Conservation (phyloP, 2,329 filamentous ascomycete genomes). For the Epichloe baconii region DNA sequence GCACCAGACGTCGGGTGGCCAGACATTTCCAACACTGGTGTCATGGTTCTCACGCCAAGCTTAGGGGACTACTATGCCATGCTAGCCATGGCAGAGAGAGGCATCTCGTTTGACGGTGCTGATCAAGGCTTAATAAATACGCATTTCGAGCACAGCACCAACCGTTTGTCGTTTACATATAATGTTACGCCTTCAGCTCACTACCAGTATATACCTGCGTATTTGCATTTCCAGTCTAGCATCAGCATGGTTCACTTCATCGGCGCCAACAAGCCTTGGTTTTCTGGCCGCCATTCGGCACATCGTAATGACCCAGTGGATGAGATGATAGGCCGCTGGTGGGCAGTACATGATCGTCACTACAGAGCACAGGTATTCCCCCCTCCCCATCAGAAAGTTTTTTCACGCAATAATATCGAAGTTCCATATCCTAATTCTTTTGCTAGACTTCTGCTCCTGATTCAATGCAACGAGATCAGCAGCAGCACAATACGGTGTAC, state of each 20-base stretch:
- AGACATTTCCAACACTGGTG: constrained; percentile 93
- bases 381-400: constrained; percentile 10
- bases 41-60: constrained; percentile 83
- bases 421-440: neutral
- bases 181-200: constrained; percentile 94
- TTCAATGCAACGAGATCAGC: neutral
- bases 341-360: constrained; percentile 85
- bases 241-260: constrained; percentile 95
- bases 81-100: constrained; percentile 67
- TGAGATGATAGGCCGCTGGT: constrained; percentile 81
- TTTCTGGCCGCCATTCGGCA: constrained; percentile 42
- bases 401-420: neutral
- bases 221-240: constrained; percentile 78
- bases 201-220: constrained; percentile 95
- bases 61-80: constrained; percentile 83
- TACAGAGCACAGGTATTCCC: constrained; percentile 42
- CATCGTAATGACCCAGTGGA: constrained; percentile 54
- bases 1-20: constrained; percentile 97
- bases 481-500: neutral
- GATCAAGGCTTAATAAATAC: constrained; percentile 94
- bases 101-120: constrained; percentile 91
- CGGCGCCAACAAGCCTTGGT: constrained; percentile 83
- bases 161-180: constrained; percentile 86
- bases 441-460: neutral
- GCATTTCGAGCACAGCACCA: constrained; percentile 73